phyloP scores from a whole-genome alignment of 1,139 yeast species.

The Candida sanyaensis region DNA sequence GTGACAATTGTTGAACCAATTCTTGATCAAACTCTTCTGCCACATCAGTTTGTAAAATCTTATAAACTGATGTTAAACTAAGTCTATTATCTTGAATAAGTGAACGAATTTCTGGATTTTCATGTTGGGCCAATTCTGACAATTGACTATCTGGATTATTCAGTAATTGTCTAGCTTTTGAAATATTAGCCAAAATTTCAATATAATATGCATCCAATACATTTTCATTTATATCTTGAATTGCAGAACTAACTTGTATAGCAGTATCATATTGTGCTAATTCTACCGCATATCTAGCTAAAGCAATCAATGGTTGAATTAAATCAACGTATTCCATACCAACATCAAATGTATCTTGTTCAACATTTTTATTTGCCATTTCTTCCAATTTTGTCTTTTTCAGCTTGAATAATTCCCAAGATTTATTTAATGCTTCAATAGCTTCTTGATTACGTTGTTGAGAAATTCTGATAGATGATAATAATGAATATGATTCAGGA shows the following conservation, averaged over 20 bases:
- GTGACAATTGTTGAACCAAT: conserved; percentile 51
- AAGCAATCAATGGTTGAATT: conserved; percentile 66
- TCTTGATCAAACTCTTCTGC: conserved; percentile 57
- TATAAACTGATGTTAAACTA: conserved; percentile 59
- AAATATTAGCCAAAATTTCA: conserved; percentile 74
- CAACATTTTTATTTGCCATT: conserved; percentile 29
- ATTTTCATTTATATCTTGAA: conserved; percentile 80
- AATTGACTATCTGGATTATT: conserved; percentile 54
- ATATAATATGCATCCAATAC: conserved; percentile 78
- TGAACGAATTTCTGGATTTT: conserved; percentile 30
- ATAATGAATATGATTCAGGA: conserved; percentile 79
- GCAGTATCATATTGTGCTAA: conserved; percentile 70
- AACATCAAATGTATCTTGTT: conserved; percentile 36
- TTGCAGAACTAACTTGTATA: conserved; percentile 56
- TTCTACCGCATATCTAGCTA: conserved; percentile 77
- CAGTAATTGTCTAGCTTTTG: conserved; percentile 50
- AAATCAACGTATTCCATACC: conserved; percentile 61
- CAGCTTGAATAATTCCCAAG: conserved; percentile 69
- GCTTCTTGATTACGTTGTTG: conserved; percentile 83
- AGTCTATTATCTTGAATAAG: conserved; percentile 48
- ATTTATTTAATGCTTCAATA: conserved; percentile 58
- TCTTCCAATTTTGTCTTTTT: conserved; percentile 55
- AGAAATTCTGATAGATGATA: conserved; percentile 88
- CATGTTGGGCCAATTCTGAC: conserved; percentile 21
- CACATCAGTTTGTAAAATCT: conserved; percentile 45